Conservation (phyloP, 257 asterid genomes). For the Solanum sitiens region DNA sequence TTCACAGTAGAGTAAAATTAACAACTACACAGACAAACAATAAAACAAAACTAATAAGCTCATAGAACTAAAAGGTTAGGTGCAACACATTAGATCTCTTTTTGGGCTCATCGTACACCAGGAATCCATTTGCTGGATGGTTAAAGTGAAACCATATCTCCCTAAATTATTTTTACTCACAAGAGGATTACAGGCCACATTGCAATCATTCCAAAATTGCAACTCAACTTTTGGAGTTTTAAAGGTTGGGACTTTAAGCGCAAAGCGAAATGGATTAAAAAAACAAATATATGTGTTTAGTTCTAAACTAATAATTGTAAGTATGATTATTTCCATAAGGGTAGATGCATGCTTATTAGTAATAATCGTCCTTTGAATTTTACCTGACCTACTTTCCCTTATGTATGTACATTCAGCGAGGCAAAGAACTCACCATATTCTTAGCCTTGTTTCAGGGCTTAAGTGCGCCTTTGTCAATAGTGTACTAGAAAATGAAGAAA, state of each 20-base stretch:
- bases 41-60: neutral
- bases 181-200: neutral
- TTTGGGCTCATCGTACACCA: neutral
- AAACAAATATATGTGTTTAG: neutral
- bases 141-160: neutral
- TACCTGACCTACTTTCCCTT: neutral
- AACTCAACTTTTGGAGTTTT: neutral
- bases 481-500: too few relatives aligned
- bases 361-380: neutral
- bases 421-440: neutral
- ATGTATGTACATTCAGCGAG: neutral
- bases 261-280: neutral
- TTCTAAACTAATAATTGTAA: too few relatives aligned
- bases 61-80: neutral
- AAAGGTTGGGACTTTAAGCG: neutral
- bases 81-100: neutral
- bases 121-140: neutral
- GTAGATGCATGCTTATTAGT: neutral
- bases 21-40: constrained; percentile 35
- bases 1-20: constrained; percentile 88
- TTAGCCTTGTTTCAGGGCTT: neutral
- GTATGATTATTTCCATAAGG: neutral
- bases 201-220: neutral
- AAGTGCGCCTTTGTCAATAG: neutral
- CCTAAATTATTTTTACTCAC: neutral